Base-by-base conservation (phyloP, 495 filamentous ascomycete genomes). In the Cercophora samala region DNA sequence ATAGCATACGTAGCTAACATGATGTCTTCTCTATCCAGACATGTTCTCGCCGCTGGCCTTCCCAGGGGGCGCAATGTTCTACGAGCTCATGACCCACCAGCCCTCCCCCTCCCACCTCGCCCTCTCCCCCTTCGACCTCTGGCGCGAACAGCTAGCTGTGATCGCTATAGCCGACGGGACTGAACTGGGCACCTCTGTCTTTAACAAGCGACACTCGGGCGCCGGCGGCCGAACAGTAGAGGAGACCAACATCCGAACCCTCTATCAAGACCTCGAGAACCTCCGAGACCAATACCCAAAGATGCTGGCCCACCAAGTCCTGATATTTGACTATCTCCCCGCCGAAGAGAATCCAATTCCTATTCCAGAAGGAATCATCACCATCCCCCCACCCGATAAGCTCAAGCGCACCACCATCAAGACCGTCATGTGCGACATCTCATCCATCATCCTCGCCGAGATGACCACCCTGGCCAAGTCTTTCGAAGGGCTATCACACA, bases 21-120 rank as follows among this genome's bases (percentile, higher is more conserved):
- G 58, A 46, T 67, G 32, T 21, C 6, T 21, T 19, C n/a, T 5
- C 62, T 60, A 55, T 67, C 70, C 73, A 97, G 93, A 93, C 73
- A 93, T 96, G 89, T 97, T 99, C 76, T 96, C 93, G 55, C 95
- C 95, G 25, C 82, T 96, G 69, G 93, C 92, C 2, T 98, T 96
- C 75, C 94, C 94, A 9, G 87, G 87, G 66, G 95, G 95, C 64
- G 87, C 89, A 69, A 89, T 99, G 69, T 85, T 97, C 68, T 97
- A 96, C 83, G 90, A 97, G 75, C 83, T 97, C 63, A 89, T 91
- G 52, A 92, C 90, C 61, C 89, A 91, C 67, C 81, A 91, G 68
- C 88, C 92, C 60, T 85, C 91, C 46, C 83, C 90, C 46, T 90
- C 91, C 51, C 92, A 93, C 74, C 79, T 92, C 19, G 85, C 90